Conservation (phyloP, 1,139 yeast genomes). For the Suhomyces kunorum region DNA sequence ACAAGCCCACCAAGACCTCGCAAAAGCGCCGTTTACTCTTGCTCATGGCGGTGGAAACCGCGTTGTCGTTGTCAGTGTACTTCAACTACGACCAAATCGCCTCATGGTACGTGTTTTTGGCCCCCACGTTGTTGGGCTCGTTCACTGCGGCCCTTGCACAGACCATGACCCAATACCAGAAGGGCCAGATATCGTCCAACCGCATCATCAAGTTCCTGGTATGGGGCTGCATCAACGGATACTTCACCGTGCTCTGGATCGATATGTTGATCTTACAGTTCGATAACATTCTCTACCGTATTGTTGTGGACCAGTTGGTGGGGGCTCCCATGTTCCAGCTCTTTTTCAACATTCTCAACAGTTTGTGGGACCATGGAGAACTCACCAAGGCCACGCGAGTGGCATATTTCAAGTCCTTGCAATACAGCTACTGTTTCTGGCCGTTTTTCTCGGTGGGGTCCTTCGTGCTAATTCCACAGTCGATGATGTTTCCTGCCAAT, state of each 20-base stretch:
- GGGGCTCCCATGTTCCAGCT: slow-evolving; percentile 60
- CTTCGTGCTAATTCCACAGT: slow-evolving; percentile 50
- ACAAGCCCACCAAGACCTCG: slow-evolving; percentile 4
- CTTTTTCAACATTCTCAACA: slow-evolving; percentile 47
- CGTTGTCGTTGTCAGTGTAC: slow-evolving; percentile 28
- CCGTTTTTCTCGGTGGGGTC: slow-evolving; percentile 55
- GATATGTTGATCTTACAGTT: slow-evolving; percentile 43
- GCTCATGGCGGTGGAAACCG: slow-evolving; percentile 26
- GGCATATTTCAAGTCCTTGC: slow-evolving; percentile 49
- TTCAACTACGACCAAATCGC: slow-evolving; percentile 28
- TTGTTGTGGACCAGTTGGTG: slow-evolving; percentile 52
- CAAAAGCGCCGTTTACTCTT: slow-evolving; percentile 10
- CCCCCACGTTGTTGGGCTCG: slow-evolving; percentile 48
- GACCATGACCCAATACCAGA: slow-evolving; percentile 51
- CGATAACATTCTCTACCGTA: slow-evolving; percentile 38
- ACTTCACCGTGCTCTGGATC: slow-evolving; percentile 59
- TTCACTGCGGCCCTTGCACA: slow-evolving; percentile 60
- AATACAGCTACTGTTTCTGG: slow-evolving; percentile 59
- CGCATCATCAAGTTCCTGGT: slow-evolving; percentile 51
- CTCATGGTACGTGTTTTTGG: slow-evolving; percentile 25
- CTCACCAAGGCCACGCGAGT: slow-evolving; percentile 26
- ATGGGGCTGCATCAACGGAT: slow-evolving; percentile 67
- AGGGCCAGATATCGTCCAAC: slow-evolving; percentile 40
- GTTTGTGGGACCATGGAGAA: slow-evolving; percentile 59
- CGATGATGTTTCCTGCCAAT: slow-evolving; percentile 57